Evolutionary conservation across 2,329 filamentous ascomycete species (phyloP).

Genomic region (Hymenoscyphus fructigenus): DNA sequence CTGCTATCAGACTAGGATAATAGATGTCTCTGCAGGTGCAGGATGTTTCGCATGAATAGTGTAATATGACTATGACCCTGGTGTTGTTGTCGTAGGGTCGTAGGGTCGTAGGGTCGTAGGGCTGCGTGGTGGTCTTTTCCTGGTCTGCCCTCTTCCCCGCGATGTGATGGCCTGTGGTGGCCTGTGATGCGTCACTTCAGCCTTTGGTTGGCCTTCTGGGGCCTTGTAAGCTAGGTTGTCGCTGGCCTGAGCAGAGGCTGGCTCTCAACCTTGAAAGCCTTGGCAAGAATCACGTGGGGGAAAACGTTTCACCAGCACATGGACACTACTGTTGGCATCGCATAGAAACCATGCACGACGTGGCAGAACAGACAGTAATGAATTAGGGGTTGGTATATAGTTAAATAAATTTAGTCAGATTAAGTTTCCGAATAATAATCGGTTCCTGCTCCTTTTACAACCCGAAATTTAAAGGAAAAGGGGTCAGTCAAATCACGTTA

Average conservation of each 20-base stretch:
- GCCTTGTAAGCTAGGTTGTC: neutral
- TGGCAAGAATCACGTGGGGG: constrained; percentile 4
- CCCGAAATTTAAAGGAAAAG: neutral
- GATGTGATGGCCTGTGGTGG: constrained; percentile 1
- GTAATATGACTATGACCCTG: neutral
- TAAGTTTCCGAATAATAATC: too few relatives aligned
- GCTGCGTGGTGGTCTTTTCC: neutral
- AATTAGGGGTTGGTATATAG: too few relatives aligned
- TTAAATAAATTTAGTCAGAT: too few relatives aligned
- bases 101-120: neutral
- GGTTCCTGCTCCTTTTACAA: too few relatives aligned
- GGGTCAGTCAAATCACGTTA: neutral
- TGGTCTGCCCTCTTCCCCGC: neutral
- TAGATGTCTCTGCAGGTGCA: neutral
- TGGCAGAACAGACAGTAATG: constrained; percentile 18
- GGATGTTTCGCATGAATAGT: constrained; percentile 5
- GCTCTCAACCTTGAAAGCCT: neutral
- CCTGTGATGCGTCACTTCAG: constrained; percentile 3
- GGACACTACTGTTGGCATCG: neutral
- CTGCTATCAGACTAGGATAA: neutral
- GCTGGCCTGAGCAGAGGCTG: neutral
- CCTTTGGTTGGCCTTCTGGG: neutral
- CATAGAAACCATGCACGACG: constrained; percentile 18
- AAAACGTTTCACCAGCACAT: neutral
- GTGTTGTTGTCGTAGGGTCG: neutral